Evolutionary conservation across 1,284 basidiomycete species (phyloP).

Genomic region (Ceratobasidium sp.): DNA sequence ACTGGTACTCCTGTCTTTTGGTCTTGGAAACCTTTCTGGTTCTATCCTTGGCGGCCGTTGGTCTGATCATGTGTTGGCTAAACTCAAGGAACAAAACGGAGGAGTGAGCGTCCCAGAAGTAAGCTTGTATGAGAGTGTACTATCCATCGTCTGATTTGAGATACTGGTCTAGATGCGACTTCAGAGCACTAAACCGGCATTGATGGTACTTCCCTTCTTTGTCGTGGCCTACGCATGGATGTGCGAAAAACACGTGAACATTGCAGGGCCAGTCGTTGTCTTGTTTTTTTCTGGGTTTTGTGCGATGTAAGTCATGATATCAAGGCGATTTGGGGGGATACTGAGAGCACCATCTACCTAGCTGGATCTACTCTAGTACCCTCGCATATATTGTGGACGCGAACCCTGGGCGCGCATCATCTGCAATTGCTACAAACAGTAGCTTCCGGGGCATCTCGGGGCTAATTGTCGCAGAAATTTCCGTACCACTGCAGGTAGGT

Average conservation of each 20-base stretch:
- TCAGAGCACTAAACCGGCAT: constrained; percentile 62
- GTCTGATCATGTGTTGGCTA: constrained; percentile 69
- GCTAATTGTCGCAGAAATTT: constrained; percentile 72
- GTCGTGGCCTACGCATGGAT: constrained; percentile 81
- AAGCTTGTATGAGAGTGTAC: constrained; percentile 40
- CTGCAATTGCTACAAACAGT: constrained; percentile 72
- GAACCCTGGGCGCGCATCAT: constrained; percentile 73
- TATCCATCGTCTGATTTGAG: background rate
- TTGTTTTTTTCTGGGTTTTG: constrained; percentile 73
- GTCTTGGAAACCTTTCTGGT: constrained; percentile 71
- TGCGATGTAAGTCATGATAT: constrained; percentile 60
- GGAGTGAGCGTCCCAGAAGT: constrained; percentile 73
- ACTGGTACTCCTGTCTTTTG: constrained; percentile 75
- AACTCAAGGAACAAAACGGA: constrained; percentile 64
- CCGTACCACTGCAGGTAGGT: constrained; percentile 67
- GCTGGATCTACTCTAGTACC: constrained; percentile 73
- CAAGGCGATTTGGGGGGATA: no score
- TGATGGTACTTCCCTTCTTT: constrained; percentile 62
- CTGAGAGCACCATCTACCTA: constrained; percentile 45
- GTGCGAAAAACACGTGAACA: constrained; percentile 64
- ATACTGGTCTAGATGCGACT: constrained; percentile 66
- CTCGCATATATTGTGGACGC: constrained; percentile 79
- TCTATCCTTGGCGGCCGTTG: constrained; percentile 78
- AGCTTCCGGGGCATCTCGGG: constrained; percentile 71
- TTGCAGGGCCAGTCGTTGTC: constrained; percentile 67